These are phyloP conservation scores for Pythium insidiosum DNA, from an alignment of 352 stramenopile species.

Conservation along the genomic window DNA sequence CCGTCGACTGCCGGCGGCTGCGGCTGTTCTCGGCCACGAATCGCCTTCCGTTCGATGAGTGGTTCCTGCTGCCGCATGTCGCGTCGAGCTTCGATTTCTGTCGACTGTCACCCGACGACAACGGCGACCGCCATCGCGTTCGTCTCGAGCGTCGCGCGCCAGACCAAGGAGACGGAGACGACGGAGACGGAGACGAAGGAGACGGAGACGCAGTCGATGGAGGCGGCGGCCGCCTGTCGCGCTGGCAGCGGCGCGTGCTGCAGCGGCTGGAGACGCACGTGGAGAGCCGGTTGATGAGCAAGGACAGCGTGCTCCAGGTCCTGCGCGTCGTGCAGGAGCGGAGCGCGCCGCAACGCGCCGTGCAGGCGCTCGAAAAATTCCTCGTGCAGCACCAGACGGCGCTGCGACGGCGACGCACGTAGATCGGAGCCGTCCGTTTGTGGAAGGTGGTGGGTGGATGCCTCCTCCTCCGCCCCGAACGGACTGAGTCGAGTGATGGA, in stretches of 20 bases:
- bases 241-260: constrained; percentile 46
- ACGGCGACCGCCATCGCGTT: too few relatives aligned
- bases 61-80: constrained; percentile 25
- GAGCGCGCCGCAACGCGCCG: constrained; percentile 17
- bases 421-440: too few relatives aligned
- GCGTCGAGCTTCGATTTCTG: constrained; percentile 37
- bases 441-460: neutral
- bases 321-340: constrained; percentile 31
- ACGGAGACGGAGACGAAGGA: too few relatives aligned
- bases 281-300: constrained; percentile 42
- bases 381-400: constrained; percentile 12
- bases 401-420: neutral
- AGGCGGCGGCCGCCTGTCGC: too few relatives aligned
- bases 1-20: constrained; percentile 37
- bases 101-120: constrained; percentile 6
- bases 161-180: too few relatives aligned
- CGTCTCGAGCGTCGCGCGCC: too few relatives aligned
- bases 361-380: constrained; percentile 42
- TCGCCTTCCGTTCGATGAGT: constrained; percentile 37
- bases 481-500: too few relatives aligned
- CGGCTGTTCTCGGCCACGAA: constrained; percentile 47
- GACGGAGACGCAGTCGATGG: too few relatives aligned
- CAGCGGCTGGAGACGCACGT: constrained; percentile 30
- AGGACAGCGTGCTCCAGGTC: constrained; percentile 46
- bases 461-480: neutral